Evolutionary conservation across 148 eudicot genomes (phyloP).

Genomic region (Gaultheria prostrata): DNA sequence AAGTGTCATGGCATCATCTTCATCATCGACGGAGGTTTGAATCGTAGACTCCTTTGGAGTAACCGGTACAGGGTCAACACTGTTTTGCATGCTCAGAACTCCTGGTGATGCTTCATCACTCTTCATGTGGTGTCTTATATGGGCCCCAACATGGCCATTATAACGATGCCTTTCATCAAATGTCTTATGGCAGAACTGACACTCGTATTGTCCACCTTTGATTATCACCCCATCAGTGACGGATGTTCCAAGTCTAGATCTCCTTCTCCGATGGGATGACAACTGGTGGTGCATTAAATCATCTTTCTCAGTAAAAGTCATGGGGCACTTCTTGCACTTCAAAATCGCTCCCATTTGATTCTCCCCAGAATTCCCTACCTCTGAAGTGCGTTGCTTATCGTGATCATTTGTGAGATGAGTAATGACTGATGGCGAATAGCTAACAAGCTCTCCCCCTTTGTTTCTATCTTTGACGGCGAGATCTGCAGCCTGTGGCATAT

Average conservation of each 20-base stretch:
- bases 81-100: conserved; percentile 28
- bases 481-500: conserved; percentile 42
- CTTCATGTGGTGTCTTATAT: conserved; percentile 57
- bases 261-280: conserved; percentile 64
- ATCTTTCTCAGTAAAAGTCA: conserved; percentile 48
- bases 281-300: conserved; percentile 60
- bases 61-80: conserved; percentile 24
- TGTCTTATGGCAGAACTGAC: conserved; percentile 72
- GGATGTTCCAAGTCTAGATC: conserved; percentile 51
- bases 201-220: conserved; percentile 64
- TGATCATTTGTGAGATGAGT: conserved; percentile 26
- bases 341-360: conserved; percentile 30
- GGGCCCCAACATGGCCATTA: conserved; percentile 81
- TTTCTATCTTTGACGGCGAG: conserved; percentile 16
- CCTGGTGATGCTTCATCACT: conserved; percentile 45
- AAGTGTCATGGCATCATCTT: conserved; percentile 30
- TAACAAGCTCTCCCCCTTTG: conserved; percentile 15
- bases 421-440: conserved; percentile 25
- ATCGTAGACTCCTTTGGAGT: conserved; percentile 26
- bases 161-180: conserved; percentile 60
- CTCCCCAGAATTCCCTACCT: conserved; percentile 30
- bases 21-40: conserved; percentile 28
- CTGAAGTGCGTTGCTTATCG: conserved; percentile 36
- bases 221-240: conserved; percentile 57
- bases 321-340: conserved; percentile 59